Evolutionary conservation across 129 eudicot species (phyloP).

Genomic region (Rutidosis leptorrhynchoides): DNA sequence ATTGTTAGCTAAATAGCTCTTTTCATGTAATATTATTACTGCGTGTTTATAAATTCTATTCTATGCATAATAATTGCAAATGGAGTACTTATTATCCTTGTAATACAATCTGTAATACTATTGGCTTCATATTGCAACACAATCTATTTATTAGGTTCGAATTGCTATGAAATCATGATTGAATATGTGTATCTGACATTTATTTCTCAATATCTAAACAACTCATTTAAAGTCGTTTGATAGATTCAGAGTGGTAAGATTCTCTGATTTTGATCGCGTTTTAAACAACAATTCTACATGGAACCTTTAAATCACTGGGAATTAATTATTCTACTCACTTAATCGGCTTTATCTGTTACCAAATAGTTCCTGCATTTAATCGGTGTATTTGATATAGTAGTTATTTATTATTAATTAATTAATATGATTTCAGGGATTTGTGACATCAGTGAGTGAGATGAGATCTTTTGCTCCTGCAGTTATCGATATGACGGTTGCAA

Average conservation of each 20-base stretch:
- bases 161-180: conserved; percentile 5
- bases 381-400: neutral
- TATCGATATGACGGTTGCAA: conserved; percentile 72
- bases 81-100: neutral
- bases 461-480: conserved; percentile 92
- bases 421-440: conserved; percentile 65
- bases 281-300: conserved; percentile 8
- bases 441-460: conserved; percentile 82
- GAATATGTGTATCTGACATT: neutral
- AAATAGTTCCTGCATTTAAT: conserved; percentile 21
- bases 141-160: neutral
- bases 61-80: neutral
- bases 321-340: neutral
- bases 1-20: neutral
- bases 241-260: no score
- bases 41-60: neutral
- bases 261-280: neutral
- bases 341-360: conserved; percentile 6
- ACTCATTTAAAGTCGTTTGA: no score
- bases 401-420: neutral
- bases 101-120: neutral
- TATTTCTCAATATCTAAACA: conserved; percentile 3
- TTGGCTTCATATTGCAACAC: neutral
- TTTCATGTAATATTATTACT: neutral
- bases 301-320: neutral